Percentiles rank a stretch among this genome's conserved stretches.
Conservation (phyloP, 1,139 yeast species). For the Arxiozyma slooffiae region DNA sequence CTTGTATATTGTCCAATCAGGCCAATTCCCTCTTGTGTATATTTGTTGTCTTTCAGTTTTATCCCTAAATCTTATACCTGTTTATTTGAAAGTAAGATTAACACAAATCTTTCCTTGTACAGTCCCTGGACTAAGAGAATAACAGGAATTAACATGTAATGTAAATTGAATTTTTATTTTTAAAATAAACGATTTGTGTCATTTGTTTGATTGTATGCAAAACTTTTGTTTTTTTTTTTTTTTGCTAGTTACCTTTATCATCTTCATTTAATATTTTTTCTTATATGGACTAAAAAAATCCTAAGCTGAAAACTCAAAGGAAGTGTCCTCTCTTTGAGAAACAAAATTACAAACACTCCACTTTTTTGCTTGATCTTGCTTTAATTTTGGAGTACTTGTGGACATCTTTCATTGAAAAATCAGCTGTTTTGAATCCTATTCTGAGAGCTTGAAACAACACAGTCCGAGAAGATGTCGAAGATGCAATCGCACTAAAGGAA, state of each 20-base stretch:
- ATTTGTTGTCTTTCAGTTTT: conserved; percentile 41
- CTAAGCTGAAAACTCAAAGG: conserved; percentile 89
- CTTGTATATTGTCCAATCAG: conserved; percentile 53
- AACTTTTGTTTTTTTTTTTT: not conserved
- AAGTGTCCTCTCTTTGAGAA: conserved; percentile 78
- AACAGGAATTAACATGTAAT: conserved; percentile 59
- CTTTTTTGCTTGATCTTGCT: conserved; percentile 76
- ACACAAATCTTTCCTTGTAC: conserved; percentile 61
- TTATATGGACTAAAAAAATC: conserved; percentile 72
- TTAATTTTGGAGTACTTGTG: conserved; percentile 36
- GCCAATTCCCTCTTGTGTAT: not conserved
- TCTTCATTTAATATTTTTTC: conserved; percentile 30
- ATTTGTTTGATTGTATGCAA: conserved; percentile 46
- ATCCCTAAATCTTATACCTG: conserved; percentile 69
- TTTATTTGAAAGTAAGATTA: conserved; percentile 56
- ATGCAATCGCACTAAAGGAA: conserved; percentile 84
- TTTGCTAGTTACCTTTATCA: not conserved
- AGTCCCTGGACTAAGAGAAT: conserved; percentile 49
- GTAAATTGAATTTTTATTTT: conserved; percentile 75
- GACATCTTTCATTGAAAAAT: conserved; percentile 45
- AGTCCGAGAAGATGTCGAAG: conserved; percentile 88
- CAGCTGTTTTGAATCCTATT: conserved; percentile 77
- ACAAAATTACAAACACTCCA: conserved; percentile 79
- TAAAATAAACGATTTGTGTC: conserved; percentile 74
- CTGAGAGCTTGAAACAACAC: conserved; percentile 87